These are phyloP conservation scores for Mucor ambiguus DNA, from an alignment of 371 early-diverging fungal species.

Conservation along the genomic window DNA sequence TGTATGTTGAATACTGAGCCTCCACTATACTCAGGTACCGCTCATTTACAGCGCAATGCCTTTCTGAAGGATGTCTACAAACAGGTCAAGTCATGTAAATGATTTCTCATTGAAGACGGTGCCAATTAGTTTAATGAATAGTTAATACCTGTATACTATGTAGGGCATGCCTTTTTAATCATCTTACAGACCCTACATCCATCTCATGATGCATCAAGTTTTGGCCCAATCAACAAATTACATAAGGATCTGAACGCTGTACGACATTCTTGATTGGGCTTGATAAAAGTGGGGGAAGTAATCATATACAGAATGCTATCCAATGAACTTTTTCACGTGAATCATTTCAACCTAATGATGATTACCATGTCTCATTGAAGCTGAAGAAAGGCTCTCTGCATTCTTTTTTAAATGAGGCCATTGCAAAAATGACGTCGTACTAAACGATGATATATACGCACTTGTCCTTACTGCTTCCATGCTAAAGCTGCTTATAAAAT, in stretches of 20 bases:
- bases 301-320: neutral
- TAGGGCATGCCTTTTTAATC: neutral
- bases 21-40: neutral
- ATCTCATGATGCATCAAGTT: slow-evolving; percentile 1
- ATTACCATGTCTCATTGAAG: neutral
- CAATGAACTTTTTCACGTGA: slow-evolving; percentile 3
- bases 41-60: neutral
- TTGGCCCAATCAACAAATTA: neutral
- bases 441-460: neutral
- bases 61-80: neutral
- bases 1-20: too few relatives aligned
- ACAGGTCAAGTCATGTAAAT: too few relatives aligned
- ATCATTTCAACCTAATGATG: neutral
- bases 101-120: too few relatives aligned
- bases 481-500: neutral
- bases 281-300: neutral
- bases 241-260: neutral
- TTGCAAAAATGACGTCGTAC: neutral
- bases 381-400: neutral
- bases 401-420: neutral
- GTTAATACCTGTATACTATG: neutral
- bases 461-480: neutral
- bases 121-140: neutral
- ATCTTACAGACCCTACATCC: neutral
- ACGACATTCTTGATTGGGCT: slow-evolving; percentile 1